Percentiles rank a stretch among this genome's conserved stretches.
Conservation (phyloP, 179 eudicot species). For the Silene noctiflora region DNA sequence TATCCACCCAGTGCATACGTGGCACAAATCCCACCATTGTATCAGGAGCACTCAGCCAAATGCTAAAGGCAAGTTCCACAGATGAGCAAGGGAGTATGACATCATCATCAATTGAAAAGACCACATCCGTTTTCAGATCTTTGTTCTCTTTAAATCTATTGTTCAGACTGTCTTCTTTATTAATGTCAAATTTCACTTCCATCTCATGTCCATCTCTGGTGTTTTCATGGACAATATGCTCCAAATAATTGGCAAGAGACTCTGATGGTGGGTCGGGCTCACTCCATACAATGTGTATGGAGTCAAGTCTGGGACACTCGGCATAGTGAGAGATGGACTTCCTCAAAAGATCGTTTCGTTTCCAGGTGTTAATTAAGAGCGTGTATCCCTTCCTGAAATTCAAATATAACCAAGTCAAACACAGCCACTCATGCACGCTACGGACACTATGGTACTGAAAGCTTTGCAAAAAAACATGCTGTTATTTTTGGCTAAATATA, state of each 20-base stretch:
- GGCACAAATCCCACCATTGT: conserved; percentile 98
- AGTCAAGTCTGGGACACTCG: conserved; percentile 65
- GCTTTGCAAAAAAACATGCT: not conserved
- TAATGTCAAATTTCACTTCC: conserved; percentile 74
- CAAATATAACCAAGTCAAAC: conserved; percentile 11
- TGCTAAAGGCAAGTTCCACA: conserved; percentile 78
- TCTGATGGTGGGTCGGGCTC: conserved; percentile 86
- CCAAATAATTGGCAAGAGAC: conserved; percentile 51
- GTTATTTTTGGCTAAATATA: not conserved
- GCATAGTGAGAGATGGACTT: conserved; percentile 89
- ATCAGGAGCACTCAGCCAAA: conserved; percentile 89
- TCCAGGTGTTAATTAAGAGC: conserved; percentile 90
- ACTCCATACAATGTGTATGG: conserved; percentile 92
- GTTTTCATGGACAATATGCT: conserved; percentile 37
- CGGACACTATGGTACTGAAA: not conserved
- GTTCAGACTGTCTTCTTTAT: conserved; percentile 86
- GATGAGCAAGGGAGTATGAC: conserved; percentile 83
- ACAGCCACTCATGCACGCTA: not conserved
- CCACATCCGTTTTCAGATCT: conserved; percentile 67
- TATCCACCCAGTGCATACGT: conserved; percentile 77
- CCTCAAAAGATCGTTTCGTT: conserved; percentile 87
- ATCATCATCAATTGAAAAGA: conserved; percentile 94
- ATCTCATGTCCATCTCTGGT: conserved; percentile 45
- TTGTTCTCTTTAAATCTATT: conserved; percentile 85
- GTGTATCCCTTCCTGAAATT: conserved; percentile 74